Percentiles rank a stretch among this genome's conserved stretches.
These are phyloP conservation scores for Exophiala sideris DNA, from an alignment of 2,329 filamentous ascomycete species.

Conservation along the genomic window DNA sequence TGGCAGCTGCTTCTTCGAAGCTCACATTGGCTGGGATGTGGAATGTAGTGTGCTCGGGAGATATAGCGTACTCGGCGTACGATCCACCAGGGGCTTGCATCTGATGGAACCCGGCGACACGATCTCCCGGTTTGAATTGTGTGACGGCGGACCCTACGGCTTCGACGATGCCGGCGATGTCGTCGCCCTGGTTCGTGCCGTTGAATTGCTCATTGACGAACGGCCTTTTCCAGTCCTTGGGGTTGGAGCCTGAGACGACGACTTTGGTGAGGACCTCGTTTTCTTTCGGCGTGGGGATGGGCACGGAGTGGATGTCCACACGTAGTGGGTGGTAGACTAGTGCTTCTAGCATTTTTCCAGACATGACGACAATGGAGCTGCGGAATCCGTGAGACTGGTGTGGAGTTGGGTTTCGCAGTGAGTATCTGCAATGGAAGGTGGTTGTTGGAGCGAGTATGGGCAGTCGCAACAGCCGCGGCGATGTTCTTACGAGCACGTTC, in stretches of 20 bases:
- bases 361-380: no score
- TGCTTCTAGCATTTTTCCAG: background rate
- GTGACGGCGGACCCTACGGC: slow-evolving; percentile 50
- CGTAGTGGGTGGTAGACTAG: background rate
- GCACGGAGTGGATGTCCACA: slow-evolving; percentile 32
- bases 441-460: no score
- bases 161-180: slow-evolving; percentile 52
- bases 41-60: slow-evolving; percentile 53
- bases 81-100: slow-evolving; percentile 51
- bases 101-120: slow-evolving; percentile 49
- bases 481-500: no score
- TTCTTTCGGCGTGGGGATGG: slow-evolving; percentile 39
- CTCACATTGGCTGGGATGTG: slow-evolving; percentile 49
- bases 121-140: slow-evolving; percentile 55
- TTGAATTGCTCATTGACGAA: background rate
- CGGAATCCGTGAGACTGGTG: no score
- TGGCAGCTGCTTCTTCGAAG: slow-evolving; percentile 46
- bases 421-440: no score
- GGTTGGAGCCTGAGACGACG: slow-evolving; percentile 42
- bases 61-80: slow-evolving; percentile 57
- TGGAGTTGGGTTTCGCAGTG: no score
- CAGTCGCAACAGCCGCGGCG: no score
- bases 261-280: slow-evolving; percentile 42
- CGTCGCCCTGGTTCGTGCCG: slow-evolving; percentile 47
- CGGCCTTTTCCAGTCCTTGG: slow-evolving; percentile 47